phyloP scores from a whole-genome alignment of 371 early-diverging fungal genomes.

The Encephalitozoon romaleae region DNA sequence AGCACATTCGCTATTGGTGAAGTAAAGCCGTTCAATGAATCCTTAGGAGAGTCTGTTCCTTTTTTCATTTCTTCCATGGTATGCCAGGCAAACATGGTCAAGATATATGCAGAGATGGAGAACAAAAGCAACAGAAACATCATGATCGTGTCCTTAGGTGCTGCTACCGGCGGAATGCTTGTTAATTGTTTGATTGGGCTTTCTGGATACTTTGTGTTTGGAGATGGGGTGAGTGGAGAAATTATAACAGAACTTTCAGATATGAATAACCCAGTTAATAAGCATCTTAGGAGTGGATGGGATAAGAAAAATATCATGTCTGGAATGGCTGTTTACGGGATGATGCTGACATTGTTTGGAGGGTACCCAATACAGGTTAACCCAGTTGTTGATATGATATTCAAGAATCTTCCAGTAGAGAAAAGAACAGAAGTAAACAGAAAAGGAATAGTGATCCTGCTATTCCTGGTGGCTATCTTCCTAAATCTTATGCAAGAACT shows the following conservation, averaged over 20 bases:
- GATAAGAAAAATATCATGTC: constrained; percentile 23
- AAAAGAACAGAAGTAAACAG: not conserved
- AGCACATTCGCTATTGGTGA: not conserved
- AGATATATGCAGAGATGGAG: constrained; percentile 37
- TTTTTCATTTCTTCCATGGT: constrained; percentile 52
- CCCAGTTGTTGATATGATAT: constrained; percentile 16
- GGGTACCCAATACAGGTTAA: constrained; percentile 21
- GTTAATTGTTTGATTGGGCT: constrained; percentile 44
- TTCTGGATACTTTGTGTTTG: constrained; percentile 43
- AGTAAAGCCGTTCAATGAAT: not conserved
- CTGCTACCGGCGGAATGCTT: constrained; percentile 29
- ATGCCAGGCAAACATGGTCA: constrained; percentile 56
- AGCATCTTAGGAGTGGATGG: not conserved
- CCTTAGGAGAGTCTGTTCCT: constrained; percentile 13
- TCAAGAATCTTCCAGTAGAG: not conserved
- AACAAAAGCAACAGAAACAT: constrained; percentile 35
- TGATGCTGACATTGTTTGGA: not conserved
- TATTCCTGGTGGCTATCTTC: not conserved
- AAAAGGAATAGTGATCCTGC: not conserved
- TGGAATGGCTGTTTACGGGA: constrained; percentile 14
- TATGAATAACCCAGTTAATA: not conserved
- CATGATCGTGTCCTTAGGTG: constrained; percentile 18
- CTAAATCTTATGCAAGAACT: constrained; percentile 16
- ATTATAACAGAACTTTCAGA: constrained; percentile 3
- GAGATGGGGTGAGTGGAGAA: not conserved